These are phyloP conservation scores for Coniella vitis DNA, from an alignment of 2,329 filamentous ascomycete species.

Conservation along the genomic window DNA sequence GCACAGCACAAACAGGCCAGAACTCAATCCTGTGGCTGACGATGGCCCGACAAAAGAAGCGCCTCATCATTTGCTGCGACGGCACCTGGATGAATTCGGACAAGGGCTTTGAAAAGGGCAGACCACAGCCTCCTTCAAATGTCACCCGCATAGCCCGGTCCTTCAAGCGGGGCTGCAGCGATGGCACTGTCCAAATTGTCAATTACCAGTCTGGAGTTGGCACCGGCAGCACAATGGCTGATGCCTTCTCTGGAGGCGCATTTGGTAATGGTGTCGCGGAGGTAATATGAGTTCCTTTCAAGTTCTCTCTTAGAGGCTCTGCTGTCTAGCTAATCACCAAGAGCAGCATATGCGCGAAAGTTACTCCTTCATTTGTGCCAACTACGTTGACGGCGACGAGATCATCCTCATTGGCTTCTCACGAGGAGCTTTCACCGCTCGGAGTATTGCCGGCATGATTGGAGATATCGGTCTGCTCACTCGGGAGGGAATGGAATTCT, in stretches of 20 bases:
- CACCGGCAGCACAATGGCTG: conserved; percentile 42
- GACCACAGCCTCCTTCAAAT: conserved; percentile 48
- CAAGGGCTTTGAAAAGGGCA: conserved; percentile 39
- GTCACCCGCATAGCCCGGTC: conserved; percentile 54
- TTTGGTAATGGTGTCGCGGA: conserved; percentile 50
- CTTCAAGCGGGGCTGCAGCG: conserved; percentile 42
- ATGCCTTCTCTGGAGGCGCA: conserved; percentile 45
- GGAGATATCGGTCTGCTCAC: conserved; percentile 44
- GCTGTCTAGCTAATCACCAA: not conserved
- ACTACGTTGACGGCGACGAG: conserved; percentile 52
- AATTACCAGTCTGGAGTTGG: conserved; percentile 57
- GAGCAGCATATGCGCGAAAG: conserved; percentile 50
- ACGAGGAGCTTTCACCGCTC: conserved; percentile 50
- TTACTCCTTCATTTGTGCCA: conserved; percentile 56
- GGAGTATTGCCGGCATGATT: conserved; percentile 50
- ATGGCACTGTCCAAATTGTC: conserved; percentile 51
- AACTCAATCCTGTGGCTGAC: not conserved
- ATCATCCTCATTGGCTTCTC: conserved; percentile 52
- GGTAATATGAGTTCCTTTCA: conserved; percentile 24
- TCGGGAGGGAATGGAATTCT: conserved; percentile 45
- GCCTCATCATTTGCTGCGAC: conserved; percentile 46
- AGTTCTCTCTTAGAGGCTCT: too few species aligned
- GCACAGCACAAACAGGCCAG: not conserved
- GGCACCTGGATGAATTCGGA: conserved; percentile 49
- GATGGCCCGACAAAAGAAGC: conserved; percentile 29